phyloP scores from a whole-genome alignment of 2,329 filamentous ascomycete genomes.

The Alternaria burnsii region DNA sequence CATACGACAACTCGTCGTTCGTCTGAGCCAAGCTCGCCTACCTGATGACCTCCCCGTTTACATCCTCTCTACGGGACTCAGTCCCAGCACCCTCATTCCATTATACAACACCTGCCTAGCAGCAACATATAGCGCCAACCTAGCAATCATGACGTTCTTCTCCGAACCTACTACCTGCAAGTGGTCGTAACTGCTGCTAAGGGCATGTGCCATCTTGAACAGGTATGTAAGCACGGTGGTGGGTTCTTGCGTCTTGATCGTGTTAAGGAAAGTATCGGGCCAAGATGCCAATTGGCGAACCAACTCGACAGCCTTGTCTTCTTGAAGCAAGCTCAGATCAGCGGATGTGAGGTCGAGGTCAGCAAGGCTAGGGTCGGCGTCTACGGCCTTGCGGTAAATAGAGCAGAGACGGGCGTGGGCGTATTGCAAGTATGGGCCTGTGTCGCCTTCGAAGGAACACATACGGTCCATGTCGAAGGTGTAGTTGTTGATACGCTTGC shows the following conservation, averaged over 20 bases:
- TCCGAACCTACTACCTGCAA: constrained; percentile 84
- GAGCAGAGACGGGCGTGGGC: constrained; percentile 61
- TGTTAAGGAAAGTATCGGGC: constrained; percentile 85
- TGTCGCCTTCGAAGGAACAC: constrained; percentile 86
- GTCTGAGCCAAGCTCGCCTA: not conserved
- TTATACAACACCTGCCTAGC: constrained; percentile 80
- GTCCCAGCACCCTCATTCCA: constrained; percentile 81
- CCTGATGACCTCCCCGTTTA: constrained; percentile 1
- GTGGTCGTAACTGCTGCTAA: constrained; percentile 83
- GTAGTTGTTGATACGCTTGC: constrained; percentile 80
- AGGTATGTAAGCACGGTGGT: constrained; percentile 74
- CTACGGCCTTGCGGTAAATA: constrained; percentile 62
- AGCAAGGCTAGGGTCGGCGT: constrained; percentile 56
- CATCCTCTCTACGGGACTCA: constrained; percentile 76
- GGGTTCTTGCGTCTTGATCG: constrained; percentile 82
- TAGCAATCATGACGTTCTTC: constrained; percentile 72
- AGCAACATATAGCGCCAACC: constrained; percentile 74
- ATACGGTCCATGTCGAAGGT: constrained; percentile 82
- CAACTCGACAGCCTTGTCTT: constrained; percentile 76
- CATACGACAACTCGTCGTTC: not conserved
- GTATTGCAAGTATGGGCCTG: constrained; percentile 85
- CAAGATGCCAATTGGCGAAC: constrained; percentile 81
- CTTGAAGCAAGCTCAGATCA: constrained; percentile 73
- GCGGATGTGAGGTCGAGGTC: constrained; percentile 70
- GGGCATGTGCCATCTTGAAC: constrained; percentile 84